Evolutionary conservation across 345 rosid species (phyloP).

Genomic region (Nephelium lappaceum): DNA sequence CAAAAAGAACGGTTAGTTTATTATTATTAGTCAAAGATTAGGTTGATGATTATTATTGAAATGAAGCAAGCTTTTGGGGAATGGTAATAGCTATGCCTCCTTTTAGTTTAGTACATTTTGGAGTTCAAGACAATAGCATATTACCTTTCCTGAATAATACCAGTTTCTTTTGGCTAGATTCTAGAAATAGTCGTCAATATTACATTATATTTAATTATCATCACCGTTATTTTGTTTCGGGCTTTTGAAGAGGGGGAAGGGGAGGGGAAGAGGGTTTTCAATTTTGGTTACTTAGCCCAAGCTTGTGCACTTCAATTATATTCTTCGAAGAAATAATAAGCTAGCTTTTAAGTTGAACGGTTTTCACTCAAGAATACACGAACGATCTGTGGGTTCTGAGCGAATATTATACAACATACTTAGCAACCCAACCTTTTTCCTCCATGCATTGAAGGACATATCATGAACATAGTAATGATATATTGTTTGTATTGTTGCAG

Average conservation of each 20-base stretch:
- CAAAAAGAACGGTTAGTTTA: constrained; percentile 77
- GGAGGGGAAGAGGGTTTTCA: too few relatives aligned
- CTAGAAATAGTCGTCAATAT: too few relatives aligned
- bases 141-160: neutral
- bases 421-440: neutral
- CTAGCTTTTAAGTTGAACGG: neutral
- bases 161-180: neutral
- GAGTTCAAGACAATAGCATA: too few relatives aligned
- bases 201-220: too few relatives aligned
- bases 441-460: neutral
- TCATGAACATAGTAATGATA: neutral
- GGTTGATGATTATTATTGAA: neutral
- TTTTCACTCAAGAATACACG: too few relatives aligned
- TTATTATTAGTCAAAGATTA: neutral
- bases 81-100: neutral
- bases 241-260: too few relatives aligned
- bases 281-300: too few relatives aligned
- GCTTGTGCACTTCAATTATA: neutral
- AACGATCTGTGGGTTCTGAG: neutral
- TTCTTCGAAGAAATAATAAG: neutral
- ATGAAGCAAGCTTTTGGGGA: neutral
- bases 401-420: neutral
- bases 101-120: too few relatives aligned
- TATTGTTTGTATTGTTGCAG: constrained; percentile 39
- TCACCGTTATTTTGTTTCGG: too few relatives aligned